phyloP scores from a whole-genome alignment of 352 stramenopile genomes.

The Globisporangium canariense region DNA sequence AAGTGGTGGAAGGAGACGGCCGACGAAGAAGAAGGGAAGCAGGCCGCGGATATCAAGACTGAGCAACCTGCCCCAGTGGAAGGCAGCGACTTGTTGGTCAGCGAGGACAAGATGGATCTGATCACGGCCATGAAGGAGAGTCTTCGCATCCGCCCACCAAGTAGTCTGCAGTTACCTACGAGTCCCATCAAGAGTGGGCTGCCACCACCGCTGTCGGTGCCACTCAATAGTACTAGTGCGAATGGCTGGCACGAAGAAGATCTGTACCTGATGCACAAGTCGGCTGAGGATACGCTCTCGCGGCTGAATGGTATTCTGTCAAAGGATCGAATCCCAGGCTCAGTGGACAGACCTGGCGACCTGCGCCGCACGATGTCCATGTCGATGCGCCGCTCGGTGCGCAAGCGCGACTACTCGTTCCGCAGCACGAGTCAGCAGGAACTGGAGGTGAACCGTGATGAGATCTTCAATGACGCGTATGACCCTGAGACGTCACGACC shows the following conservation, averaged over 20 bases:
- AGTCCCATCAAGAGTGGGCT: constrained; percentile 40
- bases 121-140: constrained; percentile 12
- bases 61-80: neutral
- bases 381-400: constrained; percentile 53
- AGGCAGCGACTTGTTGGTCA: constrained; percentile 15
- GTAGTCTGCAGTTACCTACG: constrained; percentile 23
- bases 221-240: constrained; percentile 4
- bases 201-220: constrained; percentile 27
- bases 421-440: constrained; percentile 25
- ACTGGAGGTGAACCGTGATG: constrained; percentile 59
- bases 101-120: constrained; percentile 18
- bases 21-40: constrained; percentile 21
- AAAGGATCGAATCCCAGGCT: constrained; percentile 29
- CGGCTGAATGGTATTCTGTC: constrained; percentile 57
- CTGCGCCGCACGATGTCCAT: constrained; percentile 42
- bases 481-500: neutral
- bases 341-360: constrained; percentile 18
- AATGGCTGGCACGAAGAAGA: constrained; percentile 49
- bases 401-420: constrained; percentile 58
- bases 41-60: constrained; percentile 6
- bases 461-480: constrained; percentile 42
- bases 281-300: constrained; percentile 60
- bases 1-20: constrained; percentile 68
- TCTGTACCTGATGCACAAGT: constrained; percentile 52
- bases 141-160: constrained; percentile 2